Evolutionary conservation across 768 basidiomycete species (phyloP), one percentile per base, ranked within the genome.

Genomic region (Macrolepiota fuliginosa): DNA sequence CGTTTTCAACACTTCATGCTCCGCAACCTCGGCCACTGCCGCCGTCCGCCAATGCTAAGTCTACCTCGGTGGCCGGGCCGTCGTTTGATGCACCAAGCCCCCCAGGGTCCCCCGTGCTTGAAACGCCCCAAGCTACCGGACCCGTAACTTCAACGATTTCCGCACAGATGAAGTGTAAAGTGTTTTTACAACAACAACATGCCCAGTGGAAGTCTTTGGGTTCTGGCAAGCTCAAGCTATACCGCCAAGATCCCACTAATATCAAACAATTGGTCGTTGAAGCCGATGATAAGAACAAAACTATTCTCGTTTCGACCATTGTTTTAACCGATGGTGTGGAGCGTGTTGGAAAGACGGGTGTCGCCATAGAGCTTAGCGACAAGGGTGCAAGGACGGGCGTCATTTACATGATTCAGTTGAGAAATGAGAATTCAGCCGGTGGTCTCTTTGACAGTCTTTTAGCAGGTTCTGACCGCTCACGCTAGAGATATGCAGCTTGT

Each of bases 121-220:
- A 89, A 66, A 76, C 74, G 12, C 76, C 77, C 1, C 76, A 76
- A 29, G 70, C 80, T 7, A 71, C 81, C 9, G 93, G 89, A 3
- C 92, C 94, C 1, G 83, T 89, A 36, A 87, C 85, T 35, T 90
- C 92, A 4, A 78, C 85, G 11, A 79, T 98, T 63, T 85, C 91
- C 9, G 93, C 92, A 12, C 88, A 93, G 70, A 96, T 95, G 92
- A 95, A 96, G 72, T 98, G 96, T 83, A 99, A 98, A 74, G 89
- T 98, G 24, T 99, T 98, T 77, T 78, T 97, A 51, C 89, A 98
- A 70, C 94, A 96, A 69, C 87, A 92, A 37, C 96, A 98, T 70
- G 89, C 91, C n/a, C 94, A 96, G 71, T 99, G 97, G 97, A 99
- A 97, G 77, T 88, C 92, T 1, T 80, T 98, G 58, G 97, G 97